Conservation (phyloP, 257 asterid species). For the Plectranthus barbatus region DNA sequence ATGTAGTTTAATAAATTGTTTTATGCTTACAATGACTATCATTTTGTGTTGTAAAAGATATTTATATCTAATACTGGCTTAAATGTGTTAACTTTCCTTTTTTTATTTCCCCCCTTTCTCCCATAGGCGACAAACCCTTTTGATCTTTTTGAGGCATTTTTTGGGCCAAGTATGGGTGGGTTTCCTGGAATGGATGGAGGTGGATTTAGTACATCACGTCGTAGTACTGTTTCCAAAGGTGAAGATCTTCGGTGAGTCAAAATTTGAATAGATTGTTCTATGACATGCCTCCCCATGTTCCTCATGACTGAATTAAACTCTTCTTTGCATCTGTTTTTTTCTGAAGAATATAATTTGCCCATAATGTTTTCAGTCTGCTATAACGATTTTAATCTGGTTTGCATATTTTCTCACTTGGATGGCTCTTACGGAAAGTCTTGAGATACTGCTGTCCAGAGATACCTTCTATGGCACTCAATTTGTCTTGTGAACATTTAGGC, state of each 20-base stretch:
- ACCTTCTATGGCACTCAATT: background rate
- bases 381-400: constrained; percentile 8
- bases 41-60: constrained; percentile 16
- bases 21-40: background rate
- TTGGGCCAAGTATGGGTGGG: constrained; percentile 89
- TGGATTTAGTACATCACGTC: constrained; percentile 76
- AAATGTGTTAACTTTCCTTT: too few species aligned
- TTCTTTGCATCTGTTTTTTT: too few species aligned
- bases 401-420: constrained; percentile 2
- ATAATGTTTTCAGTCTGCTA: background rate
- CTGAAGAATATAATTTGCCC: background rate
- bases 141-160: constrained; percentile 96
- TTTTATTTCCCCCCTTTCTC: too few species aligned
- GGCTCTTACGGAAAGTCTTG: constrained; percentile 1
- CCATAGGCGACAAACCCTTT: constrained; percentile 87
- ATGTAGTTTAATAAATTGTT: background rate
- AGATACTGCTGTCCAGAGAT: background rate
- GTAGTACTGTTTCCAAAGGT: constrained; percentile 78
- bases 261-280: constrained; percentile 7
- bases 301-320: background rate
- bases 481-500: background rate
- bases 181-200: constrained; percentile 76
- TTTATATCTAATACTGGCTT: too few species aligned
- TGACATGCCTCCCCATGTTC: constrained; percentile 9
- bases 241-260: constrained; percentile 95